These are phyloP conservation scores for Handroanthus guayacan DNA, from an alignment of 257 asterid species.

Conservation along the genomic window DNA sequence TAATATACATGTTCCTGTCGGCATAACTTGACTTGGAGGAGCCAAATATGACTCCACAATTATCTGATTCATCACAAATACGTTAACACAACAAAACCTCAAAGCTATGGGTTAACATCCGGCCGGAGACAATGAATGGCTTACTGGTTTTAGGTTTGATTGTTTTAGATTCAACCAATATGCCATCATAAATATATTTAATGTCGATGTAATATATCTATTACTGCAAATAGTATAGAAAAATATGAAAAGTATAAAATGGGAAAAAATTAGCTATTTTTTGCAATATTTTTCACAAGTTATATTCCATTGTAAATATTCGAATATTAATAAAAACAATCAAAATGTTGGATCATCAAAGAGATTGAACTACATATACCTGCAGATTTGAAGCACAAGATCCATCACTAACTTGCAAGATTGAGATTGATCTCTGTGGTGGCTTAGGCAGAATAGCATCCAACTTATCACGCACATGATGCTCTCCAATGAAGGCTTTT, in stretches of 20 bases:
- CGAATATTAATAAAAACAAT: too few relatives aligned
- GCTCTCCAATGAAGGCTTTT: conserved; percentile 68
- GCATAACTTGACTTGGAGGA: conserved; percentile 70
- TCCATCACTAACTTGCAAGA: conserved; percentile 78
- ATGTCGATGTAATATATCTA: too few relatives aligned
- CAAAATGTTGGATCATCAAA: conserved; percentile 12
- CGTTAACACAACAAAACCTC: not conserved
- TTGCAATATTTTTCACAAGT: too few relatives aligned
- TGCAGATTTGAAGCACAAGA: conserved; percentile 68
- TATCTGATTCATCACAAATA: conserved; percentile 50
- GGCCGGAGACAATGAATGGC: too few relatives aligned
- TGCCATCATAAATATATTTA: too few relatives aligned
- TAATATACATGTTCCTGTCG: conserved; percentile 75
- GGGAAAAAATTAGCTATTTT: too few relatives aligned
- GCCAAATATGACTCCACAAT: conserved; percentile 75
- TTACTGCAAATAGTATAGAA: too few relatives aligned
- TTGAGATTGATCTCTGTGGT: conserved; percentile 59
- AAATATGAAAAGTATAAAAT: too few relatives aligned
- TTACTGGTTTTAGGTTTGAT: too few relatives aligned
- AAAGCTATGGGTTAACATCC: too few relatives aligned
- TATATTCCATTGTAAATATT: too few relatives aligned
- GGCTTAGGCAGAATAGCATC: conserved; percentile 56
- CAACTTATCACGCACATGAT: conserved; percentile 53
- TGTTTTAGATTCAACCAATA: too few relatives aligned
- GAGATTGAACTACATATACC: conserved; percentile 41